Evolutionary conservation across 257 asterid species (phyloP), one percentile per base, ranked within the genome.

Genomic region (Marsdenia floribunda): DNA sequence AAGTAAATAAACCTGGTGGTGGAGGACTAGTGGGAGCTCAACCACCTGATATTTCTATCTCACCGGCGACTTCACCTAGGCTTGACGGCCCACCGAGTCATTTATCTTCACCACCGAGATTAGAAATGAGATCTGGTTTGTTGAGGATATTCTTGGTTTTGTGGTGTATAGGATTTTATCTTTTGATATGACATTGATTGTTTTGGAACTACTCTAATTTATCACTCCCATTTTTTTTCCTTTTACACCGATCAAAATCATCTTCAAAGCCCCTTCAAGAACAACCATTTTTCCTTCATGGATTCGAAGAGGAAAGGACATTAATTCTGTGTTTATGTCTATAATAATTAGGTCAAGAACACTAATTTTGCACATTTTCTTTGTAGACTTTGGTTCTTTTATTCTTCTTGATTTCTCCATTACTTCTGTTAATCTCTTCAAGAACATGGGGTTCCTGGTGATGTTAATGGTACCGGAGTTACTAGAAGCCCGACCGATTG

Each of bases 131-230:
- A 70, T 86, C 95, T 0, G 80, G 66, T 0, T 42, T 29, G 47
- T 42, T 22, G 66, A 78, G 87, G 79, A 66, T 79, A 68, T 70
- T 78, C 37, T 75, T 75, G 81, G 88, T 88, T 44, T 63, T 80
- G 76, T 90, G 82, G 88, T 85, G 88, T 86, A 79, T 86, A 80
- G n/a, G n/a, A n/a, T n/a, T n/a, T n/a, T n/a, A n/a, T n/a, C n/a
- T n/a, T n/a, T n/a, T n/a, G n/a, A n/a, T 83, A 78, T 79, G 81
- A 81, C 78, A 76, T 73, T 68, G 72, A 76, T 85, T 80, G 79
- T 59, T 71, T 61, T 81, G 75, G 73, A 73, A 73, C 78, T 79
- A 68, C 54, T 52, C 58, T 66, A 37, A 67, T 38, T 57, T 81
- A 75, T 73, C 59, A 65, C 71, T 68, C 55, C 38, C 14, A 22